Evolutionary conservation across 345 rosid species (phyloP).

Genomic region (Hibiscus trionum): DNA sequence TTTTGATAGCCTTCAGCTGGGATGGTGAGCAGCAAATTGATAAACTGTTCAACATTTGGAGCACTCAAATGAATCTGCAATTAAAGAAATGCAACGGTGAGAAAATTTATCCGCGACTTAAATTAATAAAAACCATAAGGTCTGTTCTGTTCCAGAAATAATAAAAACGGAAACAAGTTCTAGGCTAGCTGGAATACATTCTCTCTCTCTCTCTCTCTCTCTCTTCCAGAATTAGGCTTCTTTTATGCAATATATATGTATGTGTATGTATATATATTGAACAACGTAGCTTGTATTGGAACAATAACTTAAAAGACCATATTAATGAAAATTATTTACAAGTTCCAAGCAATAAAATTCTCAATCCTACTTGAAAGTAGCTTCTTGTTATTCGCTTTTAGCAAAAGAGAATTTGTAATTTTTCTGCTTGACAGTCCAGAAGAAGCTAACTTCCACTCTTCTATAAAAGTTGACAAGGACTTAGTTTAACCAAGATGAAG

Average conservation of each 20-base stretch:
- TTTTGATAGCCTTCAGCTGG: conserved; percentile 60
- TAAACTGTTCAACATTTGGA: conserved; percentile 68
- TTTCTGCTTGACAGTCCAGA: background rate
- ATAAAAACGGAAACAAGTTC: background rate
- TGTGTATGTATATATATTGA: background rate
- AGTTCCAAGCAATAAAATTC: background rate
- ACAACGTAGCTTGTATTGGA: background rate
- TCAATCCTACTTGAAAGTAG: background rate
- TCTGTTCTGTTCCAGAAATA: background rate
- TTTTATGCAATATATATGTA: background rate
- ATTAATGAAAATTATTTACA: background rate
- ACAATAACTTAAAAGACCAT: background rate
- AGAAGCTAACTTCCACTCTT: background rate
- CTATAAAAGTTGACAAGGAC: background rate
- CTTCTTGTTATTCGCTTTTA: background rate
- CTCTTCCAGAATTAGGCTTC: background rate
- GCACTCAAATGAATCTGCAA: conserved; percentile 85
- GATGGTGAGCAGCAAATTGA: conserved; percentile 57
- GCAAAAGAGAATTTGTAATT: background rate
- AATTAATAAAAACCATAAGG: background rate
- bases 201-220: background rate
- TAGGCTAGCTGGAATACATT: background rate
- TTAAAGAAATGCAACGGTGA: conserved; percentile 1
- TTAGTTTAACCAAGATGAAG: background rate
- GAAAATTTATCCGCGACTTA: background rate